Conservation (phyloP, 352 stramenopile species). For the Pythium aristosporum region DNA sequence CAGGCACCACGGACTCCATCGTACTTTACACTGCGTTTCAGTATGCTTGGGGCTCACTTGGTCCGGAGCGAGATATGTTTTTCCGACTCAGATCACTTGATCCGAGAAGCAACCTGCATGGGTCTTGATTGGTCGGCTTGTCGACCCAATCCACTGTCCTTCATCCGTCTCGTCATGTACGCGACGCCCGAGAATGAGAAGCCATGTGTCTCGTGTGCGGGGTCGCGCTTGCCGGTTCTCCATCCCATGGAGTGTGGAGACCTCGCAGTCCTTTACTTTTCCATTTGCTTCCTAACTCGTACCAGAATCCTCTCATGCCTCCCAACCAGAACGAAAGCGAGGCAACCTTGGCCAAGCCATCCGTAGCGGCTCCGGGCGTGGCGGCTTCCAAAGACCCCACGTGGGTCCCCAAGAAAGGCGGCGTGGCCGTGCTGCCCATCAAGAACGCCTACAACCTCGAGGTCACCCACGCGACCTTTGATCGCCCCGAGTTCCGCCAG, state of each 20-base stretch:
- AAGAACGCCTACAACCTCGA: constrained; percentile 27
- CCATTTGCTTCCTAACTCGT: neutral
- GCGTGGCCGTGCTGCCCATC: constrained; percentile 12
- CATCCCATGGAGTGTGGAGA: neutral
- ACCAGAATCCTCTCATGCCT: neutral
- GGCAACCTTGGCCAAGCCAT: neutral
- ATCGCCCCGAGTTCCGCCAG: constrained; percentile 22
- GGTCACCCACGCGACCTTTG: constrained; percentile 17
- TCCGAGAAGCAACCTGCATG: too few relatives aligned
- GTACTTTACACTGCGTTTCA: neutral
- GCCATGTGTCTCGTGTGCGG: neutral
- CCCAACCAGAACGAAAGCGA: constrained; percentile 5
- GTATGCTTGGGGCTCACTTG: too few relatives aligned
- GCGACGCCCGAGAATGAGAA: neutral
- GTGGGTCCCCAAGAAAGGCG: neutral
- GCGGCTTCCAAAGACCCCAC: neutral
- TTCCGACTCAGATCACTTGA: too few relatives aligned
- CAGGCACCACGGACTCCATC: neutral
- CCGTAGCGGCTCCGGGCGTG: neutral
- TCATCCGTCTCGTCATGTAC: neutral
- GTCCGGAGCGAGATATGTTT: too few relatives aligned
- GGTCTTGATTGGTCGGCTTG: neutral
- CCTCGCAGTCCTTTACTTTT: neutral
- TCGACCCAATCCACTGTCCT: neutral
- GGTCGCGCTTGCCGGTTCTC: neutral